Conservation (phyloP, 1,284 basidiomycete species). For the Sanguinoderma infundibulare region DNA sequence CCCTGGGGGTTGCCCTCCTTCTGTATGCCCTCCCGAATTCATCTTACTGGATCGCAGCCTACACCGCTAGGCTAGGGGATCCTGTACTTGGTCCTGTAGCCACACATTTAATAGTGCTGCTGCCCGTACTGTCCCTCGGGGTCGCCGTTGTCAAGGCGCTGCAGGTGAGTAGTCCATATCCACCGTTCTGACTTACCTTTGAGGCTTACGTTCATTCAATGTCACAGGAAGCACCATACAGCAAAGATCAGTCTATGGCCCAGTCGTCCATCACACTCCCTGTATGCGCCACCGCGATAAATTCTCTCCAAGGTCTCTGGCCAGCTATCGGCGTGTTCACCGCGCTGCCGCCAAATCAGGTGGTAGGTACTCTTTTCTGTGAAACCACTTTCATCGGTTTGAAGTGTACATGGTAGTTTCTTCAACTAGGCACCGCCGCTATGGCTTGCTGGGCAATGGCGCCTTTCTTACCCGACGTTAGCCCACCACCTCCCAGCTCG, state of each 20-base stretch:
- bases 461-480: conserved; percentile 18
- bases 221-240: conserved; percentile 20
- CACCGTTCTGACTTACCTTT: too few relatives aligned
- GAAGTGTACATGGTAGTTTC: conserved; percentile 15
- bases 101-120: conserved; percentile 59
- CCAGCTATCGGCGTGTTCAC: conserved; percentile 26
- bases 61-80: conserved; percentile 54
- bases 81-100: conserved; percentile 61
- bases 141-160: conserved; percentile 47
- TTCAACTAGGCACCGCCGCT: conserved; percentile 18
- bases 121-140: conserved; percentile 56
- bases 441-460: conserved; percentile 24
- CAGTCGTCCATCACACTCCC: conserved; percentile 35
- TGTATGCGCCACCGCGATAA: conserved; percentile 35
- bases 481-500: conserved; percentile 7
- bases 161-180: conserved; percentile 41
- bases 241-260: conserved; percentile 20
- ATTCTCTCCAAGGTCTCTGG: conserved; percentile 35
- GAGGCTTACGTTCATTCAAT: background rate
- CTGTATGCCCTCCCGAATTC: conserved; percentile 62
- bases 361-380: conserved; percentile 23
- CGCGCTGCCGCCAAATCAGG: conserved; percentile 16
- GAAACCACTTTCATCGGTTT: background rate
- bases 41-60: conserved; percentile 64
- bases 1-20: conserved; percentile 47